These are phyloP conservation scores for Pyrrhoderma lamaoense DNA, from an alignment of 1,284 basidiomycete genomes.

Conservation along the genomic window DNA sequence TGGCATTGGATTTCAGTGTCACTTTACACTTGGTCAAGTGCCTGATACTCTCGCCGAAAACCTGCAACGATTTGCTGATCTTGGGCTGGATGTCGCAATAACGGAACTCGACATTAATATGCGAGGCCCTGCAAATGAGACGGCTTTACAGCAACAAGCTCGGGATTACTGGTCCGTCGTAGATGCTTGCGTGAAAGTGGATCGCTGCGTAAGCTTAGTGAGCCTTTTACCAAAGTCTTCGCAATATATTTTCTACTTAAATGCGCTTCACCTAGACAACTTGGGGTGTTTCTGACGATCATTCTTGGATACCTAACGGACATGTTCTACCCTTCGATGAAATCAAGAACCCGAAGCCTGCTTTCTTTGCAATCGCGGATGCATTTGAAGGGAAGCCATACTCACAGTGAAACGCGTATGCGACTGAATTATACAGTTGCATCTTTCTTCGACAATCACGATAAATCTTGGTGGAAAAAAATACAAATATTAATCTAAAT, in stretches of 20 bases:
- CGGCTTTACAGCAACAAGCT: slow-evolving; percentile 18
- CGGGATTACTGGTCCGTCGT: slow-evolving; percentile 23
- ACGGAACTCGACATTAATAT: slow-evolving; percentile 21
- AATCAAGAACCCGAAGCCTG: slow-evolving; percentile 15
- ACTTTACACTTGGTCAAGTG: slow-evolving; percentile 16
- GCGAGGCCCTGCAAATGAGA: slow-evolving; percentile 12
- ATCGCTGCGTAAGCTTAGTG: slow-evolving; percentile 21
- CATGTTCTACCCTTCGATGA: slow-evolving; percentile 13
- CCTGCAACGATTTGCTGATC: slow-evolving; percentile 19
- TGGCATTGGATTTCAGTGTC: slow-evolving; percentile 27
- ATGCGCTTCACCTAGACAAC: background rate
- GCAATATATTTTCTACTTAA: background rate
- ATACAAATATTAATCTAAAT: no score
- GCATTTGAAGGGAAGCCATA: slow-evolving; percentile 12
- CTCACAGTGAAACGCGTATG: no score
- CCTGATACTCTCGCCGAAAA: slow-evolving; percentile 15
- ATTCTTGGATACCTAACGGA: slow-evolving; percentile 17
- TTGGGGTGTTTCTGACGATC: slow-evolving; percentile 18
- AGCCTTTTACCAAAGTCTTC: background rate
- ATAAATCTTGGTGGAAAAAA: no score
- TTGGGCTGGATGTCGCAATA: slow-evolving; percentile 22
- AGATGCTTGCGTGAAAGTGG: slow-evolving; percentile 22
- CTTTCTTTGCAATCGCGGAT: slow-evolving; percentile 17
- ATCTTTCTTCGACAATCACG: no score
- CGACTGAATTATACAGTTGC: no score